Conservation (phyloP, 805 yeast genomes). For the Kodamaea nitidulidarum region DNA sequence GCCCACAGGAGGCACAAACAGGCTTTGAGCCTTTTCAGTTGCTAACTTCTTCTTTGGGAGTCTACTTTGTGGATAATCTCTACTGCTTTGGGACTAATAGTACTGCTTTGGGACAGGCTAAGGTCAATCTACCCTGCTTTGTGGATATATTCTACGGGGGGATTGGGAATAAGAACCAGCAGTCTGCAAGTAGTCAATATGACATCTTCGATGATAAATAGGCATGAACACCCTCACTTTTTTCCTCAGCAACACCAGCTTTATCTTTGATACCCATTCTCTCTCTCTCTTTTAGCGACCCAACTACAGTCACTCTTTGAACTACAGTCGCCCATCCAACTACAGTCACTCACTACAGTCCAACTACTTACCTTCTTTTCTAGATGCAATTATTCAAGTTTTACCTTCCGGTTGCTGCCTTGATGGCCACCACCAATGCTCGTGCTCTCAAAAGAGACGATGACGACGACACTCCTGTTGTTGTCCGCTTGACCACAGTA, state of each 20-base stretch:
- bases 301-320: conserved; percentile 7
- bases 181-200: no score
- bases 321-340: no score
- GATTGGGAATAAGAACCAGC: no score
- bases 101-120: no score
- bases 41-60: no score
- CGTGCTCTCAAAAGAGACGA: conserved; percentile 17
- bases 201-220: background rate
- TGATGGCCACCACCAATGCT: conserved; percentile 17
- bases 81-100: no score
- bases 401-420: conserved; percentile 13
- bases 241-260: background rate
- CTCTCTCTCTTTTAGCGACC: conserved; percentile 4
- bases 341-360: conserved; percentile 18
- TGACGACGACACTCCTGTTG: conserved; percentile 24
- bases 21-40: no score
- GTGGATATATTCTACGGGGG: no score
- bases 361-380: conserved; percentile 6
- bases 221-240: background rate
- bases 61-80: no score
- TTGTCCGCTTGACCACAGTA: conserved; percentile 33
- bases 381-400: conserved; percentile 9
- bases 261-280: conserved; percentile 3
- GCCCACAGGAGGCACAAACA: no score
- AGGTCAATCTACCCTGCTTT: no score